phyloP scores from a whole-genome alignment of 805 yeast genomes.

The Saccharomyces mikatae region DNA sequence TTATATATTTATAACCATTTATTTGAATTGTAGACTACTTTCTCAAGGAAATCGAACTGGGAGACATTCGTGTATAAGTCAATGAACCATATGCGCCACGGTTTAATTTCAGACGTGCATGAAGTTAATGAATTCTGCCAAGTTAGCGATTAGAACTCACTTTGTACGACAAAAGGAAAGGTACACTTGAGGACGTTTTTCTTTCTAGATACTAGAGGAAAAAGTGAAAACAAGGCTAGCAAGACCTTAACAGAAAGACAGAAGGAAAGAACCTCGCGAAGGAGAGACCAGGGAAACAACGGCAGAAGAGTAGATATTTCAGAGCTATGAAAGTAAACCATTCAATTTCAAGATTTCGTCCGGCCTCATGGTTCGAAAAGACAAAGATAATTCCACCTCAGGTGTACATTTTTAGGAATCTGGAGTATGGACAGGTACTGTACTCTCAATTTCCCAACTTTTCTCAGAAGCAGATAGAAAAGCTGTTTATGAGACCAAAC shows the following conservation, averaged over 20 bases:
- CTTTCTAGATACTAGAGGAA: neutral
- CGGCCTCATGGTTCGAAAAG: constrained; percentile 47
- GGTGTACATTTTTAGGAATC: constrained; percentile 72
- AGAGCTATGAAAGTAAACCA: constrained; percentile 1
- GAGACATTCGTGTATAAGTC: neutral
- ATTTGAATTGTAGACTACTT: neutral
- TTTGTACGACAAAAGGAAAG: neutral
- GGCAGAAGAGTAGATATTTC: neutral
- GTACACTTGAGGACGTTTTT: neutral
- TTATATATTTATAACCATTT: neutral
- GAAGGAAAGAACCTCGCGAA: neutral
- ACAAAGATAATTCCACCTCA: constrained; percentile 68
- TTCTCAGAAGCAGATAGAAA: constrained; percentile 44
- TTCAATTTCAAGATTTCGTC: constrained; percentile 39
- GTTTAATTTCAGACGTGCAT: neutral
- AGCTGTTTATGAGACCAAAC: constrained; percentile 63
- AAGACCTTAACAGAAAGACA: neutral
- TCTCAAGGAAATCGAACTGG: neutral
- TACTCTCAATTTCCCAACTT: constrained; percentile 75
- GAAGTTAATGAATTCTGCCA: neutral
- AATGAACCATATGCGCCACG: neutral
- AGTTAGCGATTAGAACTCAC: neutral
- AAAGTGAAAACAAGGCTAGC: neutral
- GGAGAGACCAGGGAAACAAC: constrained; percentile 3
- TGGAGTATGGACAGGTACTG: constrained; percentile 82